phyloP scores from a whole-genome alignment of 805 yeast species.

The Teunomyces barrocoloradensis region DNA sequence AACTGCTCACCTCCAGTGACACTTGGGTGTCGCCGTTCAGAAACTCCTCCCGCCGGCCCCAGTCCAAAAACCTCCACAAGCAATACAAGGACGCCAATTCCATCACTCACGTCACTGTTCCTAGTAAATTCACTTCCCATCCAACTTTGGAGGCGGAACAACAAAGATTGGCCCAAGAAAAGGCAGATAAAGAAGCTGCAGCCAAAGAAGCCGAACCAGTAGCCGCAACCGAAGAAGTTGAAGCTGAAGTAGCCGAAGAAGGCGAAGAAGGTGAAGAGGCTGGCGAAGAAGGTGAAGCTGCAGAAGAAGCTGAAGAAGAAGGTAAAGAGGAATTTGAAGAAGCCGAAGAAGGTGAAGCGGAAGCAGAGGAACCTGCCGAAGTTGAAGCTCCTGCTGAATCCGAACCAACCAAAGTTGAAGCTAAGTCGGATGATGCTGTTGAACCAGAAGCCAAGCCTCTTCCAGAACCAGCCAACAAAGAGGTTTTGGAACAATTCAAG shows the following conservation, averaged over 20 bases:
- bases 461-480: conserved; percentile 18
- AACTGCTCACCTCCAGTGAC: conserved; percentile 28
- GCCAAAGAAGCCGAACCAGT: conserved; percentile 6
- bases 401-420: conserved; percentile 19
- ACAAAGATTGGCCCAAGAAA: conserved; percentile 2
- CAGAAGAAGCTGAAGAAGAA: conserved; percentile 12
- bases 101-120: conserved; percentile 33
- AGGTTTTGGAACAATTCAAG: conserved; percentile 35
- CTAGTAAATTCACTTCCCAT: conserved; percentile 33
- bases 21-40: conserved; percentile 46
- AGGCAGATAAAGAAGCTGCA: not conserved
- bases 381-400: conserved; percentile 35
- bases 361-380: conserved; percentile 31
- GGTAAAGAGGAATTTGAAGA: not conserved
- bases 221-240: conserved; percentile 6
- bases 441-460: conserved; percentile 37
- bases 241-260: conserved; percentile 10
- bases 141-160: conserved; percentile 1
- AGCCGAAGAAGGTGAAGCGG: not conserved
- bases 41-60: conserved; percentile 18
- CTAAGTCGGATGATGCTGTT: conserved; percentile 30
- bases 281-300: conserved; percentile 7
- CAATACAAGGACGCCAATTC: conserved; percentile 35
- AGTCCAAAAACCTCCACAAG: conserved; percentile 24
- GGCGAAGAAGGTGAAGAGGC: conserved; percentile 10